Conservation (phyloP, 352 stramenopile genomes). For the Globisporangium takayamanum region DNA sequence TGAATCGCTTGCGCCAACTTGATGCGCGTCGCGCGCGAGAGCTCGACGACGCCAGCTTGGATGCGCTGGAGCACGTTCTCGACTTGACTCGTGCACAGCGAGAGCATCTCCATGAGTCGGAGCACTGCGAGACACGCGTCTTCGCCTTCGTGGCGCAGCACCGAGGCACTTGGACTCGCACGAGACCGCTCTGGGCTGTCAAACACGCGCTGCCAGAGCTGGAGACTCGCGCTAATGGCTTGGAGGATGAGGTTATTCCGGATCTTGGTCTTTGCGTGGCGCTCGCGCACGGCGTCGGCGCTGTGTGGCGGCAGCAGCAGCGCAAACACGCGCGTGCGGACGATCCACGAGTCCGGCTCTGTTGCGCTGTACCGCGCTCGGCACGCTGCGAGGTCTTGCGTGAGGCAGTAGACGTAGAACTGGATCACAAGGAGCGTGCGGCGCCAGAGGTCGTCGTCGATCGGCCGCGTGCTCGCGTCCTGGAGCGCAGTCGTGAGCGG, state of each 20-base stretch:
- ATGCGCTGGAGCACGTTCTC: conserved; percentile 70
- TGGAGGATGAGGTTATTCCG: conserved; percentile 71
- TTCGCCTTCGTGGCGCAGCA: conserved; percentile 43
- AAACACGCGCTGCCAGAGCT: conserved; percentile 67
- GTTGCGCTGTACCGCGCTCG: conserved; percentile 39
- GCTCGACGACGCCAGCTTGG: conserved; percentile 45
- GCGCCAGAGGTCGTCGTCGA: conserved; percentile 56
- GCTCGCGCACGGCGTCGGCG: conserved; percentile 24
- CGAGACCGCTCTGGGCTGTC: conserved; percentile 20
- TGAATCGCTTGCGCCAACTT: conserved; percentile 62
- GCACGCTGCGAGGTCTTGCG: conserved; percentile 57
- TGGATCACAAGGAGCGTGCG: conserved; percentile 69
- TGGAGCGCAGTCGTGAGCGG: conserved; percentile 51
- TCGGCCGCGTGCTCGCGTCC: conserved; percentile 37
- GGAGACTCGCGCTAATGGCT: conserved; percentile 38
- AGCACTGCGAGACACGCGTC: conserved; percentile 55
- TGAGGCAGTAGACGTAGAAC: conserved; percentile 80
- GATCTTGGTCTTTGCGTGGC: conserved; percentile 34
- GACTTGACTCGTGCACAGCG: conserved; percentile 63
- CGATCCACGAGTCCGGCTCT: conserved; percentile 47
- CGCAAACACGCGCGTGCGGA: conserved; percentile 49
- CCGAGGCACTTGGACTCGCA: conserved; percentile 8
- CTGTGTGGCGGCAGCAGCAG: conserved; percentile 27
- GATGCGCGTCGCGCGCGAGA: conserved; percentile 42
- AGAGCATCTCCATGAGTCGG: conserved; percentile 78